Evolutionary conservation across 495 filamentous ascomycete species (phyloP), one percentile per base, ranked within the genome.

Genomic region (Aspergillus panamensis): DNA sequence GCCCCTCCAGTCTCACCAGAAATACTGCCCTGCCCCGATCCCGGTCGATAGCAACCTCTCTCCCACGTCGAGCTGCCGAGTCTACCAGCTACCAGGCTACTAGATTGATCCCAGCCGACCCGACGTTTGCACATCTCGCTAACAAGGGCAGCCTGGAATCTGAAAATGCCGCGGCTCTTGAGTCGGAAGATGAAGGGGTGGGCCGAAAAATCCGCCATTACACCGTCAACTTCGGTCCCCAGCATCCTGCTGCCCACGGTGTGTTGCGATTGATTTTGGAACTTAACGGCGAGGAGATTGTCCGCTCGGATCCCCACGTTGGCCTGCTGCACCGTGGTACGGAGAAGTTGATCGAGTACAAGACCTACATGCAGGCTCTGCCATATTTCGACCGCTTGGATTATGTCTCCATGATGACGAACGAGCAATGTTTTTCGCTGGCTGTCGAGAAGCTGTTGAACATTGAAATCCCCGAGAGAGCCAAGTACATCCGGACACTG

Each of bases 351-450:
- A 97, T 97, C 73, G 95, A 99, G 80, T 99, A 99, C 82, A 95
- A 94, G 83, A 96, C 92, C 50, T 99, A 99, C 71, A 85, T 97
- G 65, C 95, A 99, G 72, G 95, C 95, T 53, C 79, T 99, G 69
- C 95, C 95, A 32, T 99, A 99, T 78, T 99, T 99, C 70, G 95
- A 99, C 78, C 89, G 95, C 59, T 78, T 99, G 72, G 95, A 99
- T 73, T 99, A 99, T 73, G 93, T 97, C 55, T 96, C 91, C 71
- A 99, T 99, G 95, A 98, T 97, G 94, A 97, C 94, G 61, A 97
- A 97, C 74, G 95, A 99, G 81, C 95, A 99, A 77, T 97, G 93
- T 66, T 99, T 87, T 72, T 84, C 91, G 12, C 79, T 99, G 53
- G 95, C 90, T 35, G 92, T 97, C 52, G 95, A 99, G 81, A 99